Evolutionary conservation across 495 filamentous ascomycete genomes (phyloP).

Genomic region (Aspergillus biplanus): DNA sequence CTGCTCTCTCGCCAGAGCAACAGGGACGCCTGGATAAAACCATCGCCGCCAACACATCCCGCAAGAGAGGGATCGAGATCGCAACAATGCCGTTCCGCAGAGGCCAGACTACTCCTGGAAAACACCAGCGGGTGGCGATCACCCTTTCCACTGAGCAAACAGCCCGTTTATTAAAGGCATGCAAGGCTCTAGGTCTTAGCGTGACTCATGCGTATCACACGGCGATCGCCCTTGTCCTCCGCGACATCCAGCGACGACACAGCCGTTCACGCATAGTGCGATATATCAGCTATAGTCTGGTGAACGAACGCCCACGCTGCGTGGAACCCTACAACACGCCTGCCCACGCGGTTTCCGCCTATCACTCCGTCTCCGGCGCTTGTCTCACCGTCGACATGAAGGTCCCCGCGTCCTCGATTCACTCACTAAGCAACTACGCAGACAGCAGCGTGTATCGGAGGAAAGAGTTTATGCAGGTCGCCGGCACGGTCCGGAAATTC

Average conservation of each 20-base stretch:
- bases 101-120: conserved; percentile 15
- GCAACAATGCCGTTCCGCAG: conserved; percentile 25
- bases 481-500: conserved; percentile 28
- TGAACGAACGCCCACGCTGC: conserved; percentile 33
- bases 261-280: conserved; percentile 20
- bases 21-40: conserved; percentile 18
- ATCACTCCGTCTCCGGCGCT: conserved; percentile 34
- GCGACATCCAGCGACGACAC: conserved; percentile 24
- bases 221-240: conserved; percentile 26
- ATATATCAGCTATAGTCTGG: conserved; percentile 31
- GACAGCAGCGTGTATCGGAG: conserved; percentile 3
- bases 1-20: conserved; percentile 11
- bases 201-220: conserved; percentile 36
- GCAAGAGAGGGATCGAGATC: conserved; percentile 24
- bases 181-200: conserved; percentile 21
- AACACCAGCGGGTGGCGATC: conserved; percentile 31
- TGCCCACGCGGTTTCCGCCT: conserved; percentile 27
- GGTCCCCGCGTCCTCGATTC: conserved; percentile 17
- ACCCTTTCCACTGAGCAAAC: conserved; percentile 22
- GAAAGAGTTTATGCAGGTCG: conserved; percentile 18
- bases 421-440: background rate
- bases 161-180: conserved; percentile 17
- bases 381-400: conserved; percentile 27
- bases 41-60: conserved; percentile 16
- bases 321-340: conserved; percentile 24